Base-by-base conservation (phyloP, 495 filamentous ascomycete genomes). In the Oleoguttula mirabilis region DNA sequence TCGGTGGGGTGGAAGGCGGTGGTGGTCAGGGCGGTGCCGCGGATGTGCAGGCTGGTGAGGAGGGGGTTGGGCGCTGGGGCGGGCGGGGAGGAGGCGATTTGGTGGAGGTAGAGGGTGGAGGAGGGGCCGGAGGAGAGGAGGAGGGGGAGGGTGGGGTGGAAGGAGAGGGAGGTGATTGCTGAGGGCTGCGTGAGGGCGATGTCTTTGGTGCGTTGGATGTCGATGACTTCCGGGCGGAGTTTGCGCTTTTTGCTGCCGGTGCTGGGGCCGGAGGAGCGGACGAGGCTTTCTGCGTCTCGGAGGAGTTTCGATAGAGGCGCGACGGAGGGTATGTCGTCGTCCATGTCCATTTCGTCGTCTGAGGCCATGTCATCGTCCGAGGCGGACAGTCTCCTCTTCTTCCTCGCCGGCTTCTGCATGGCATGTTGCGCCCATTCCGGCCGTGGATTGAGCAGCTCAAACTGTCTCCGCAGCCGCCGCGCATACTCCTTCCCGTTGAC, bases 71-170 rank as follows among this genome's bases (percentile, higher is more conserved):
- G 88, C 58, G 94, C 85, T 20, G 82, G 80, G 32, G 73, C 63
- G 2, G 52, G 52, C 10, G 81, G 75, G 7, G 78, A 73, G 12
- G 85, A 76, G 15, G 77, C 77, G 52, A 96, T 75, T 50, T 94
- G 88, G 61, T 96, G 84, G 21, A 98, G 69, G 59, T 77, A 87
- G 45, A 96, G 69, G 11, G 86, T 80, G 22, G 82, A 83, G 33
- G 86, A 79, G 21, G 77, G 77, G 20, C 86, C 88, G 23, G 86
- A 84, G 39, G 87, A 90, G 48, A 98, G 77, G 24, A 98, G 70
- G 24, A 98, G 76, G 2, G 90, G 84, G 51, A 85, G 78, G 39
- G 71, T 66, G 22, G 88, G 88, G 65, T 98, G 90, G 71, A 95
- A 94, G 11, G 70, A 70, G 27, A 98, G 77, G 14, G 85, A 85